These are phyloP conservation scores for Suillus weaverae DNA, from an alignment of 768 basidiomycete genomes.

Conservation along the genomic window DNA sequence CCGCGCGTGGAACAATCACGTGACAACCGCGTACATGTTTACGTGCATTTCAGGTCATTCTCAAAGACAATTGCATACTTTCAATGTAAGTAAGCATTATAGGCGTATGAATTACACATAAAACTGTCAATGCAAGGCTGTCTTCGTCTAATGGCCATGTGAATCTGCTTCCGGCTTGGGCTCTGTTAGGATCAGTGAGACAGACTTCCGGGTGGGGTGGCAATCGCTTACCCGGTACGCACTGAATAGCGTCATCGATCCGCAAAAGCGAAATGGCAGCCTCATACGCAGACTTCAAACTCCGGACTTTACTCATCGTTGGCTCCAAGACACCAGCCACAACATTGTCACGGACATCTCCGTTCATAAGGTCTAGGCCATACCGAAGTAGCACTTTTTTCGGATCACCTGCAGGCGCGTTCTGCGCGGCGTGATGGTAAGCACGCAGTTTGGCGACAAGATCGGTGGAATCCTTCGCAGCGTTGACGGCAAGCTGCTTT, in stretches of 20 bases:
- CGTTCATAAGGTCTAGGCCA: conserved; percentile 92
- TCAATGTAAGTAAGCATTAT: conserved; percentile 8
- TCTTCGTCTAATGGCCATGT: conserved; percentile 62
- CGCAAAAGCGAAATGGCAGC: conserved; percentile 92
- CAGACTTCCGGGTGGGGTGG: conserved; percentile 10
- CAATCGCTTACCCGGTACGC: conserved; percentile 68
- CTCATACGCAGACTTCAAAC: conserved; percentile 95
- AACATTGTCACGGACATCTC: conserved; percentile 94
- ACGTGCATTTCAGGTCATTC: not conserved
- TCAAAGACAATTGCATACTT: conserved; percentile 8
- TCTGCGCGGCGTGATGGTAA: conserved; percentile 96
- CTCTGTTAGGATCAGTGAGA: conserved; percentile 45
- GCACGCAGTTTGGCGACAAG: conserved; percentile 95
- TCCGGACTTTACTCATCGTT: conserved; percentile 95
- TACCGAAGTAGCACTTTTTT: conserved; percentile 90
- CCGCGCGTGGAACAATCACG: conserved; percentile 26
- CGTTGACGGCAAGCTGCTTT: conserved; percentile 95
- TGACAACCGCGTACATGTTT: conserved; percentile 18
- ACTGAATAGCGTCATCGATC: conserved; percentile 96
- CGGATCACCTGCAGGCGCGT: conserved; percentile 85
- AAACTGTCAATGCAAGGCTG: conserved; percentile 8
- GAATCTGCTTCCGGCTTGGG: conserved; percentile 69
- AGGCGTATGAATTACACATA: conserved; percentile 15
- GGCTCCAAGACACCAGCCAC: conserved; percentile 93
- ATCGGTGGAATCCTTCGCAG: conserved; percentile 97